Evolutionary conservation across 2,329 filamentous ascomycete species (phyloP).

Genomic region (Magnaporthiopsis incrustans): DNA sequence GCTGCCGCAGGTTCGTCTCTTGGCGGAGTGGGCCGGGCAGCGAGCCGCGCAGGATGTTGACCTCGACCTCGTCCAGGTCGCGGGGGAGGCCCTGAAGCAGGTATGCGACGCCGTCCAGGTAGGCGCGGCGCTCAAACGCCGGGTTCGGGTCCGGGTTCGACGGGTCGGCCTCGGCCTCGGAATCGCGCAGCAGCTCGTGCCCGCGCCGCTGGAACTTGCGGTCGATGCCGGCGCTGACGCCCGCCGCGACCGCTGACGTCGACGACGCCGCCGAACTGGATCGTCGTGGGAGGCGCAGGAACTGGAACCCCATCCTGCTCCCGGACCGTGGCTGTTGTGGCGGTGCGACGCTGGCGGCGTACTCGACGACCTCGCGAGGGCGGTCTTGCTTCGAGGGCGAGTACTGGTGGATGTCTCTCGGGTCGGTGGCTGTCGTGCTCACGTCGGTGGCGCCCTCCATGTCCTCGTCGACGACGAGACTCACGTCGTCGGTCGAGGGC

Average conservation of each 20-base stretch:
- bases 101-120: constrained; percentile 55
- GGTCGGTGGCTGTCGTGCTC: constrained; percentile 3
- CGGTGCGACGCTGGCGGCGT: neutral
- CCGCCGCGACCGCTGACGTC: neutral
- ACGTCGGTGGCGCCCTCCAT: constrained; percentile 1
- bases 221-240: constrained; percentile 4
- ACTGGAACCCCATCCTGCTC: constrained; percentile 4
- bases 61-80: constrained; percentile 47
- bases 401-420: constrained; percentile 1
- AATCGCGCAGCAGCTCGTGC: constrained; percentile 4
- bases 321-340: neutral
- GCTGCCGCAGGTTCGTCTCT: neutral
- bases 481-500: constrained; percentile 1
- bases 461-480: constrained; percentile 6
- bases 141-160: constrained; percentile 5
- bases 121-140: constrained; percentile 48
- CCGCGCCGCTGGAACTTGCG: constrained; percentile 8
- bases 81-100: constrained; percentile 51
- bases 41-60: constrained; percentile 39
- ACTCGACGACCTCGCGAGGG: constrained; percentile 3
- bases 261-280: constrained; percentile 2
- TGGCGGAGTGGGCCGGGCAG: constrained; percentile 28
- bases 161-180: constrained; percentile 7
- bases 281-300: constrained; percentile 4
- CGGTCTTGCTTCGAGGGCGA: neutral